A percentile compares a stretch with the other conserved stretches of the same genome.
phyloP scores from a whole-genome alignment of 108 stramenopile species.

The Mediolabrus comicus region DNA sequence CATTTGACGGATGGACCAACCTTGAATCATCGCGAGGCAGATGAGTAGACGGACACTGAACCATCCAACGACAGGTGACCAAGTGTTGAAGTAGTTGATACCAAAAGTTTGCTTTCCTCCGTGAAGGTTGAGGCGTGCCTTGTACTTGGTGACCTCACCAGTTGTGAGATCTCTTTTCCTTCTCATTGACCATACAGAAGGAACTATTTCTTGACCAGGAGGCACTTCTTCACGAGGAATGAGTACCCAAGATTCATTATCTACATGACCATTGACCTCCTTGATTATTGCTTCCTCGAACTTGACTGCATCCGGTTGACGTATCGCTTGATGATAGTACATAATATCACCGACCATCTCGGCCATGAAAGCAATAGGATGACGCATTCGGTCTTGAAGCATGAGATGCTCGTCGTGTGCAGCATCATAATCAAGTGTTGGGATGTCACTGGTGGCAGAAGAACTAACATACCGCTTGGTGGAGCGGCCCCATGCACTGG shows the following conservation, averaged over 20 bases:
- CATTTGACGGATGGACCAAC: too few species aligned
- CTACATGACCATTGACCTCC: slow-evolving; percentile 22
- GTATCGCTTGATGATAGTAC: slow-evolving; percentile 34
- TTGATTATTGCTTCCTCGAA: slow-evolving; percentile 24
- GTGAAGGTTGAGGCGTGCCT: too few species aligned
- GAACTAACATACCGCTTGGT: too few species aligned
- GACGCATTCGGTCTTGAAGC: slow-evolving; percentile 9
- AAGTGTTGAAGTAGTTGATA: too few species aligned
- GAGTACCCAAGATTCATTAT: slow-evolving; percentile 12
- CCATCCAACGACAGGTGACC: too few species aligned
- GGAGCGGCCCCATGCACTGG: too few species aligned
- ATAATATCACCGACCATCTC: slow-evolving; percentile 38
- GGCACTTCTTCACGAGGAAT: slow-evolving; percentile 5
- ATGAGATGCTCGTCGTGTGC: slow-evolving; percentile 1
- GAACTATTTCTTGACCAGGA: slow-evolving; percentile 1
- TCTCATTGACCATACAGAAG: slow-evolving; percentile 34
- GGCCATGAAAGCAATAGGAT: slow-evolving; percentile 21
- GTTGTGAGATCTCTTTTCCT: slow-evolving; percentile 28
- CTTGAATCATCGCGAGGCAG: too few species aligned
- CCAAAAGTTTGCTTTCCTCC: too few species aligned
- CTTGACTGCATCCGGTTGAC: slow-evolving; percentile 15
- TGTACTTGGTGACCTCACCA: slow-evolving; percentile 19
- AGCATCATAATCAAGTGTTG: too few species aligned
- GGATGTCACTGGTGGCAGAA: too few species aligned
- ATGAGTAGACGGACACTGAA: too few species aligned